Percentiles rank a stretch among this genome's conserved stretches.
These are phyloP conservation scores for Fusarium sp. DNA, from an alignment of 2,329 filamentous ascomycete species.

Conservation along the genomic window DNA sequence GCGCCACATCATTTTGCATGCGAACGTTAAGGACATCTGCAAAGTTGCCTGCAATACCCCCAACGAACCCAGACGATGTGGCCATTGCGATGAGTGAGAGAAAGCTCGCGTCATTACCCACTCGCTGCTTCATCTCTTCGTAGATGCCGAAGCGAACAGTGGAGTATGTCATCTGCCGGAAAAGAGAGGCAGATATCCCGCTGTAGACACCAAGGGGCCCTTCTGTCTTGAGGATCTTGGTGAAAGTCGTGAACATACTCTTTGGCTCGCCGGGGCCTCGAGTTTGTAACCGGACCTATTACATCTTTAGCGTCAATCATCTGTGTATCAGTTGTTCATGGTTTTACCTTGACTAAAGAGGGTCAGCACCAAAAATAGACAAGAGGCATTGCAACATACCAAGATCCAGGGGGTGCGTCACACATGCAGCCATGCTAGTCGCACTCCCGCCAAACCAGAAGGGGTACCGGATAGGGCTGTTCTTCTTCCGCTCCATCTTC, in stretches of 20 bases:
- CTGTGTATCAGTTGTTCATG: background rate
- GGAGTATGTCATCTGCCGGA: slow-evolving; percentile 93
- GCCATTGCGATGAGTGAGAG: background rate
- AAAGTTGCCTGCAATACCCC: background rate
- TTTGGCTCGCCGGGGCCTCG: slow-evolving; percentile 40
- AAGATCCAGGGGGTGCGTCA: slow-evolving; percentile 92
- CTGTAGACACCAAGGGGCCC: slow-evolving; percentile 85
- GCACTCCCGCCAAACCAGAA: slow-evolving; percentile 98
- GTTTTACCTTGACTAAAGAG: background rate
- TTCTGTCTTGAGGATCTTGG: slow-evolving; percentile 80
- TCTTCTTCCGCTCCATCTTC: slow-evolving; percentile 45
- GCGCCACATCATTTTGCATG: background rate
- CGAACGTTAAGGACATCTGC: background rate
- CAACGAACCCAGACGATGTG: background rate
- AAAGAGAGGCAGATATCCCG: slow-evolving; percentile 88
- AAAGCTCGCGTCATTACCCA: slow-evolving; percentile 69
- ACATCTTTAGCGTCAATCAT: background rate
- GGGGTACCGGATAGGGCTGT: slow-evolving; percentile 68
- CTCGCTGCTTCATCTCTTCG: slow-evolving; percentile 78
- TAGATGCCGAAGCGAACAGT: slow-evolving; percentile 96
- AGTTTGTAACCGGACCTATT: background rate
- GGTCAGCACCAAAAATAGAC: background rate
- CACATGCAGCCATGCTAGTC: slow-evolving; percentile 87
- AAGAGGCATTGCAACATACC: slow-evolving; percentile 64
- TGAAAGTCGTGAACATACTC: slow-evolving; percentile 85